Base-by-base conservation (phyloP, 345 rosid genomes). In the Gossypium rotundifolium region DNA sequence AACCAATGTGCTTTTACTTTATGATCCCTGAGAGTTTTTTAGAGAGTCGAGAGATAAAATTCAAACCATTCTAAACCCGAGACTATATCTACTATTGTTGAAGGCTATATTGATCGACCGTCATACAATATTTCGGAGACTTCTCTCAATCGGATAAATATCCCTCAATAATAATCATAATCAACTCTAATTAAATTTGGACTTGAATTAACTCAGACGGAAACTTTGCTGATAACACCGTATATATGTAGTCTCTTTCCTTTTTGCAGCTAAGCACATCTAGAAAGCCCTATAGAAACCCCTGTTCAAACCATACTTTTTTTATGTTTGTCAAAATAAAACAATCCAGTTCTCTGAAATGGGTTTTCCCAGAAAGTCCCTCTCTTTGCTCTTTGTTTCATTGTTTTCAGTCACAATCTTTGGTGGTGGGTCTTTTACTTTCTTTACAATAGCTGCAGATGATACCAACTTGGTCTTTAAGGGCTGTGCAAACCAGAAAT, bases 401-500 rank as follows among this genome's bases (percentile, higher is more conserved):
- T 18, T 70, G 40, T 69, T 78, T 73, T 48, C 74, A 65, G 16
- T 80, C 46, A 54, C 68, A 67, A 69, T 73, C 53, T 66, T 83
- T 74, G 10, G 40, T 74, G 16, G 40, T 9, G 79, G 60, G 45
- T 14, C 74, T 10, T 33, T 71, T 14, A 25, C 70, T 17, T 13
- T 45, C 23, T 65, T 77, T 38, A 20, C 46, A 10, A 49, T 74
- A 13, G 75, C 79, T 38, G 85, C 87, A 64, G 88, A 84, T 77
- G 42, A 78, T 62, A 81, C 91, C 54, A 81, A 52, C 45, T 78
- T 94, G 63, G 86, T 94, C 57, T 94, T 79, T 78, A 90, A 85
- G 72, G 97, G 98, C 11, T 94, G 97, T 71, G 91, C 97, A 14
- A 72, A 78, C 23, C 95, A 89, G 78, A 84, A 83, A 65, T 84